Conservation (phyloP, 257 asterid genomes). For the Forsythia viridissima region DNA sequence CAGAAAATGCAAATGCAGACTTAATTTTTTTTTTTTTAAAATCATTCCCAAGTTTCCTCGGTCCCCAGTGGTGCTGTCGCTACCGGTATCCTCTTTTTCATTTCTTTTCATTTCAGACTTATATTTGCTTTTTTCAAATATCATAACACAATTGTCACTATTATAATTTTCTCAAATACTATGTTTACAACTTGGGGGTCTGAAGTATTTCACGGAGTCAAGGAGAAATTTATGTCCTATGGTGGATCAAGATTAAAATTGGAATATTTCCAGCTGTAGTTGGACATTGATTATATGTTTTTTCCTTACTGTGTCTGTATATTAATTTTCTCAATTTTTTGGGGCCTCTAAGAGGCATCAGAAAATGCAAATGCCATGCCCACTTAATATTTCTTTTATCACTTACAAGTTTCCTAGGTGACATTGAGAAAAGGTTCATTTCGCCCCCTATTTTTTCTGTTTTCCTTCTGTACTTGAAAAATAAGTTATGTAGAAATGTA, state of each 20-base stretch:
- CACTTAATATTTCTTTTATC: not conserved
- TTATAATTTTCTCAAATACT: not conserved
- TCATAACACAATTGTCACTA: not conserved
- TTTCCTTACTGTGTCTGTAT: not conserved
- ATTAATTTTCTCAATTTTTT: not conserved
- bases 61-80: not conserved
- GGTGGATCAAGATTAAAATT: not conserved
- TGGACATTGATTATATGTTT: constrained; percentile 5
- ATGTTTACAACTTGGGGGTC: not conserved
- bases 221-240: not conserved
- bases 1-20: not conserved
- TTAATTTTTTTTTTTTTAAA: not conserved
- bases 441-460: no score
- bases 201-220: not conserved
- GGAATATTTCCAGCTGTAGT: constrained; percentile 8
- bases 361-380: not conserved
- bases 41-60: not conserved
- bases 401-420: not conserved
- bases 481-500: no score
- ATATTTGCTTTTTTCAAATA: not conserved
- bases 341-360: not conserved
- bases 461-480: no score
- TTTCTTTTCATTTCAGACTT: not conserved
- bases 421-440: not conserved
- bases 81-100: not conserved